Base-by-base conservation (phyloP, 192 early-diverging fungal genomes). In the Coemansia sp. region DNA sequence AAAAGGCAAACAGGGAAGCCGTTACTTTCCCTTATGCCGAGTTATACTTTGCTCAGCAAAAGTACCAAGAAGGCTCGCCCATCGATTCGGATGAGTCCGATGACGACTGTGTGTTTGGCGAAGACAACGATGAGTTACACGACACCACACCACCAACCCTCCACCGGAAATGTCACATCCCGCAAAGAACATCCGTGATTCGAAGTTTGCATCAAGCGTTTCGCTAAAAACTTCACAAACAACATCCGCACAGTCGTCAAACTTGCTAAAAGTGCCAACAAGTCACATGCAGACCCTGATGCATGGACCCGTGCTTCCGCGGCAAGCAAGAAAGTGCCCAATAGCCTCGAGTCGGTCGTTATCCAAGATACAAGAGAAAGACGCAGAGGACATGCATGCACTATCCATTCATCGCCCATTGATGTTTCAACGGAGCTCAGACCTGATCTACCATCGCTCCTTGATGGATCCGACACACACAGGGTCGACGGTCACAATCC, bases 221-320 rank as follows among this genome's bases (percentile, higher is more conserved):
- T 67, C 74, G 0, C 40, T 57, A 20, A 59, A 25, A 54, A 72
- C 61, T 8, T 15, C 41, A 6, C 62, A 50, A 22, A 37, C 62
- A 20, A 52, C 62, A 4, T 61, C 65, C 19, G 58, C 48, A 1
- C 58, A 40, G 40, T 55, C 68, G 4, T 60, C 63, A 4, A 36
- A 41, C 1, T 53, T 55, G n/a, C 65, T 70, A n/a, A 53, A 37
- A 10, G 50, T 52, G n/a, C n/a, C n/a, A n/a, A 50, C 59, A 8
- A 66, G 67, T 40, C 62, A 66, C 61, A 53, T 63, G 9, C 60
- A 59, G 23, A 63, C 67, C 23, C 56, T 73, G 19, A 58, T 66
- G 23, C 48, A 63, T 27, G 76, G 76, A 2, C 76, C 76, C 0
- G 62, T 79, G 7, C 22, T 79, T 29, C 76, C 76, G 22, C 60